Evolutionary conservation across 192 early-diverging fungal genomes (phyloP).

Genomic region (Phycomyces nitens): DNA sequence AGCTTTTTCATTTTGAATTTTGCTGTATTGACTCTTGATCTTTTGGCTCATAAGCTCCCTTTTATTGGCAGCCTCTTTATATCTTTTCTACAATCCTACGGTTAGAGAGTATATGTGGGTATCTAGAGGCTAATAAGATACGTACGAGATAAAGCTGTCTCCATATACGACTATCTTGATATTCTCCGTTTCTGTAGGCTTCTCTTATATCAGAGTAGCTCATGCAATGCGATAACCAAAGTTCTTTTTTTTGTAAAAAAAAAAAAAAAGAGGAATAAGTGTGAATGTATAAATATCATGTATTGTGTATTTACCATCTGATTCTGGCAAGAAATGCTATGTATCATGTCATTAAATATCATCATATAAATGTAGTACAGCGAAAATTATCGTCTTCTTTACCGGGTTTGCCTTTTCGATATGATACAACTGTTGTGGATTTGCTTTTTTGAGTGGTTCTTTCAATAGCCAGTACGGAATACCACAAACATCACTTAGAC

Average conservation of each 20-base stretch:
- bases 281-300: too few relatives aligned
- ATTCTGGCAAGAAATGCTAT: conserved; percentile 5
- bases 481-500: conserved; percentile 4
- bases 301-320: conserved; percentile 4
- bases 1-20: conserved; percentile 7
- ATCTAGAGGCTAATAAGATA: not conserved
- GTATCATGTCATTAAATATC: too few relatives aligned
- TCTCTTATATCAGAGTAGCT: conserved; percentile 8
- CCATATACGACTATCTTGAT: conserved; percentile 9
- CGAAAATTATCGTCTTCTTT: not conserved
- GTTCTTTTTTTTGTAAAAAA: conserved; percentile 9
- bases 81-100: conserved; percentile 1
- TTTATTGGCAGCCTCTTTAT: conserved; percentile 8
- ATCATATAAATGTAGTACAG: not conserved
- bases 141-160: conserved; percentile 16
- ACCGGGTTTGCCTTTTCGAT: conserved; percentile 17
- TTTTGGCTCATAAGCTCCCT: conserved; percentile 2
- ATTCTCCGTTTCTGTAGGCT: conserved; percentile 5
- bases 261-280: not conserved
- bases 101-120: not conserved
- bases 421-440: conserved; percentile 7
- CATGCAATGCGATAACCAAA: conserved; percentile 16
- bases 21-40: conserved; percentile 12
- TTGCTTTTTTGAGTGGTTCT: conserved; percentile 1
- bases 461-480: conserved; percentile 9